phyloP scores from a whole-genome alignment of 2,329 filamentous ascomycete species.

The Emergomyces pasteurianus region DNA sequence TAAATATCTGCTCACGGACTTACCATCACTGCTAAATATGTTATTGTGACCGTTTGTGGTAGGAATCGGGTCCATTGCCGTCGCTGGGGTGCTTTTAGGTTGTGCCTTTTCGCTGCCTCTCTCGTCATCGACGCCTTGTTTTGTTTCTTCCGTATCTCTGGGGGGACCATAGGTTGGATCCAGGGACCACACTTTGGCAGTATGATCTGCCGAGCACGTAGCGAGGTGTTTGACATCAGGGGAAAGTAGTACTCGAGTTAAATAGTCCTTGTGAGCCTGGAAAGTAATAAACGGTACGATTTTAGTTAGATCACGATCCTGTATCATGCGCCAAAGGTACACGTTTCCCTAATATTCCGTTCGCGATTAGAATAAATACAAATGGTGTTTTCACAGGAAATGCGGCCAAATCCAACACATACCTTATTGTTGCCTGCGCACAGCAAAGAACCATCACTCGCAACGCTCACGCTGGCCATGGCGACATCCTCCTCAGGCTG shows the following conservation, averaged over 20 bases:
- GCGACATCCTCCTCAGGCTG: slow-evolving; percentile 93
- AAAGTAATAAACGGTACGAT: slow-evolving; percentile 82
- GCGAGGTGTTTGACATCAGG: slow-evolving; percentile 90
- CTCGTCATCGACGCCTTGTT: background rate
- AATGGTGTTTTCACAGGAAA: background rate
- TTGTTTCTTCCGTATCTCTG: slow-evolving; percentile 21
- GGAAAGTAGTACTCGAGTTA: slow-evolving; percentile 80
- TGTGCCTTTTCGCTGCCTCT: background rate
- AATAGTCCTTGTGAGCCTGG: slow-evolving; percentile 81
- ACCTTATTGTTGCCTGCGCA: slow-evolving; percentile 89
- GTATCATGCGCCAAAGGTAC: slow-evolving; percentile 91
- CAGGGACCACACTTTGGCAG: slow-evolving; percentile 93
- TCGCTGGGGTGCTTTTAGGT: background rate
- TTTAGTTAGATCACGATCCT: slow-evolving; percentile 68
- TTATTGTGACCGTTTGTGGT: background rate
- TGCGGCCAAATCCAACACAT: slow-evolving; percentile 18
- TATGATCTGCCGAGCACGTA: slow-evolving; percentile 87
- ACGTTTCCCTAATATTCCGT: slow-evolving; percentile 66
- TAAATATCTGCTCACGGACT: background rate
- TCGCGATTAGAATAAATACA: background rate
- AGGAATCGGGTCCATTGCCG: background rate
- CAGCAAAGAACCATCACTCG: slow-evolving; percentile 82
- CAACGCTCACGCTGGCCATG: slow-evolving; percentile 88
- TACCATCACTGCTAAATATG: background rate
- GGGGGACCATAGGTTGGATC: slow-evolving; percentile 47